Conservation (phyloP, 306 rosid species). For the Heteromeles arbutifolia region DNA sequence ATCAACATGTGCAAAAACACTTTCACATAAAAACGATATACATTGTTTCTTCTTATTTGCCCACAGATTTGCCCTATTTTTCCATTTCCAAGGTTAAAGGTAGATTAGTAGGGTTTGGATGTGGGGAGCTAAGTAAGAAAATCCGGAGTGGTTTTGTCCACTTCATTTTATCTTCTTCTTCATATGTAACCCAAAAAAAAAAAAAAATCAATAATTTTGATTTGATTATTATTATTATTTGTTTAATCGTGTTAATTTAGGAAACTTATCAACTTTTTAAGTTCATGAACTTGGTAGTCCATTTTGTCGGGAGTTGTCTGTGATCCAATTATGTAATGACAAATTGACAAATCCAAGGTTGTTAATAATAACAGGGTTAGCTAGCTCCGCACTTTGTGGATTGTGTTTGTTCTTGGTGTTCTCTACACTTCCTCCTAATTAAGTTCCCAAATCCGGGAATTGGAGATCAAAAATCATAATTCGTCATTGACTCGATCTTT, state of each 20-base stretch:
- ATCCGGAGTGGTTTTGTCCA: slow-evolving; percentile 72
- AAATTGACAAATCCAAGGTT: not conserved
- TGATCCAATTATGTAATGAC: not conserved
- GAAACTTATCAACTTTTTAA: not conserved
- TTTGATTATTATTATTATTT: not conserved
- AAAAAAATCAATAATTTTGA: not conserved
- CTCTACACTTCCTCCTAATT: not conserved
- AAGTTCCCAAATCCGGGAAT: slow-evolving; percentile 9
- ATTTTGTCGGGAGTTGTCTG: slow-evolving; percentile 17
- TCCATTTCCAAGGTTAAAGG: not conserved
- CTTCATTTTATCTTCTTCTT: not conserved
- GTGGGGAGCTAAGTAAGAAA: slow-evolving; percentile 27
- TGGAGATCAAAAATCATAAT: not conserved
- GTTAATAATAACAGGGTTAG: not conserved
- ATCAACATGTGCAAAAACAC: not conserved
- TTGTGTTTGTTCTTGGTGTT: slow-evolving; percentile 15
- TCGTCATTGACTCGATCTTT: not conserved
- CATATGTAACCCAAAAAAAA: not conserved
- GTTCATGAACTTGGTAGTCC: not conserved
- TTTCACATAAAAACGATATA: slow-evolving; percentile 5
- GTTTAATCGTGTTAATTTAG: not conserved
- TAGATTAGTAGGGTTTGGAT: not conserved
- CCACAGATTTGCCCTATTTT: slow-evolving; percentile 1
- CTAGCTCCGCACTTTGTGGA: slow-evolving; percentile 25
- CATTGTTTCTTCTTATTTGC: not conserved